phyloP scores from a whole-genome alignment of 208 protist genomes.

The Herpetomonas samuelpessoai region DNA sequence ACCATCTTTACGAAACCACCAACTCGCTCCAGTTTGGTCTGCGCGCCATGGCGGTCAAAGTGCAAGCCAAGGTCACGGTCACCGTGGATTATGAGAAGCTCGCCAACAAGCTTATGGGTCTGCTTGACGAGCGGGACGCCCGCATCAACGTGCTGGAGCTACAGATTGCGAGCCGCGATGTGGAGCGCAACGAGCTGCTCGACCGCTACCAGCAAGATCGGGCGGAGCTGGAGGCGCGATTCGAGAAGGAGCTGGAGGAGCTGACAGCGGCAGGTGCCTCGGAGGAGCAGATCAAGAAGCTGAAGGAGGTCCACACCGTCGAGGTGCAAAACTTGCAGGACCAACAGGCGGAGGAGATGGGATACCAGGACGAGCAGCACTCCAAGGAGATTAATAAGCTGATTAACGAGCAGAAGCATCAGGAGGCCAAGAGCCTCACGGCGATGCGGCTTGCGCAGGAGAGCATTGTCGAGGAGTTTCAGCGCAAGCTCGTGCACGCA shows the following conservation, averaged over 20 bases:
- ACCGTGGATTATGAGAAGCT: constrained; percentile 87
- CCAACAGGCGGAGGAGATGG: constrained; percentile 81
- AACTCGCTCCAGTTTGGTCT: constrained; percentile 86
- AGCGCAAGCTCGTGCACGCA: constrained; percentile 72
- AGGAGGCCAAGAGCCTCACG: constrained; percentile 68
- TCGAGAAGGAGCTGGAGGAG: constrained; percentile 55
- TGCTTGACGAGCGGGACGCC: constrained; percentile 71
- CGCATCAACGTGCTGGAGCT: constrained; percentile 74
- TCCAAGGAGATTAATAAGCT: constrained; percentile 75
- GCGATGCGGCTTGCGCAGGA: constrained; percentile 80
- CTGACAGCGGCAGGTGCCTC: constrained; percentile 57
- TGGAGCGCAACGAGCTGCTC: constrained; percentile 67
- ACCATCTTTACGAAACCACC: constrained; percentile 84
- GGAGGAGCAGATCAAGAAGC: constrained; percentile 68
- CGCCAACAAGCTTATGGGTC: constrained; percentile 61
- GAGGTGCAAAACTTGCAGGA: constrained; percentile 84
- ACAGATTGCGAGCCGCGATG: constrained; percentile 73
- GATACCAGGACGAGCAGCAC: constrained; percentile 76
- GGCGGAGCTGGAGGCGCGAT: constrained; percentile 45
- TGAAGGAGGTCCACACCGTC: constrained; percentile 74
- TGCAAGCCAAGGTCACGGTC: constrained; percentile 68
- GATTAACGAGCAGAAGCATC: constrained; percentile 77
- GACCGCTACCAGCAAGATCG: constrained; percentile 61
- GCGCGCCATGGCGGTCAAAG: constrained; percentile 85
- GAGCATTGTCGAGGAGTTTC: constrained; percentile 81